A percentile compares a stretch with the other conserved stretches of the same genome.
These are phyloP conservation scores for Nigrospora sphaerica DNA, from an alignment of 2,329 filamentous ascomycete genomes.

Conservation along the genomic window DNA sequence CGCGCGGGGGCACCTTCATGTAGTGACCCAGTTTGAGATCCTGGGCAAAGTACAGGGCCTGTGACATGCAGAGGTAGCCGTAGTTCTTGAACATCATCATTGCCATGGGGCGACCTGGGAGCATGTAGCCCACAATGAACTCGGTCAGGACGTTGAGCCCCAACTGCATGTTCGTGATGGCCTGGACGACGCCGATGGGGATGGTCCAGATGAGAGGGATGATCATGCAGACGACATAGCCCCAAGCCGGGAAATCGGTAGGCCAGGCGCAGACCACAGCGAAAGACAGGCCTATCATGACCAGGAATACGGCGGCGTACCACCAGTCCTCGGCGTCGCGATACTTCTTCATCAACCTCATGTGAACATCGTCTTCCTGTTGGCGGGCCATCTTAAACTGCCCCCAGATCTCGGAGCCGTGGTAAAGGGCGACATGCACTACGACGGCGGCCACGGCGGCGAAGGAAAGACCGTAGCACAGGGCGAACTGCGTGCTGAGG, in stretches of 20 bases:
- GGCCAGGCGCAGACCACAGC: constrained; percentile 43
- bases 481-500: constrained; percentile 16
- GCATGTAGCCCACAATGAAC: constrained; percentile 23
- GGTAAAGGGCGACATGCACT: constrained; percentile 28
- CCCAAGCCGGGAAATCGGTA: constrained; percentile 52
- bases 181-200: constrained; percentile 55
- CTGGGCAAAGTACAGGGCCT: constrained; percentile 20
- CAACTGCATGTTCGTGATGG: constrained; percentile 55
- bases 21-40: constrained; percentile 18
- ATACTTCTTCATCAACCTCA: constrained; percentile 47
- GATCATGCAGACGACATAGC: constrained; percentile 48
- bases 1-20: constrained; percentile 20
- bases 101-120: constrained; percentile 21
- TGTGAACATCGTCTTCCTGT: constrained; percentile 42
- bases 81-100: constrained; percentile 26
- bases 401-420: constrained; percentile 35
- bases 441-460: constrained; percentile 40
- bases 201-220: constrained; percentile 53
- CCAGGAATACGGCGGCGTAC: constrained; percentile 31
- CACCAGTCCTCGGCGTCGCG: constrained; percentile 46
- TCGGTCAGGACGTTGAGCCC: constrained; percentile 44
- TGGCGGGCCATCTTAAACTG: constrained; percentile 37
- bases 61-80: constrained; percentile 27
- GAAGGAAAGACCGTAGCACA: constrained; percentile 46
- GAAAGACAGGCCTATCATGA: constrained; percentile 35